These are phyloP conservation scores for Stropharia rugosoannulata DNA, from an alignment of 768 basidiomycete species.

Conservation along the genomic window DNA sequence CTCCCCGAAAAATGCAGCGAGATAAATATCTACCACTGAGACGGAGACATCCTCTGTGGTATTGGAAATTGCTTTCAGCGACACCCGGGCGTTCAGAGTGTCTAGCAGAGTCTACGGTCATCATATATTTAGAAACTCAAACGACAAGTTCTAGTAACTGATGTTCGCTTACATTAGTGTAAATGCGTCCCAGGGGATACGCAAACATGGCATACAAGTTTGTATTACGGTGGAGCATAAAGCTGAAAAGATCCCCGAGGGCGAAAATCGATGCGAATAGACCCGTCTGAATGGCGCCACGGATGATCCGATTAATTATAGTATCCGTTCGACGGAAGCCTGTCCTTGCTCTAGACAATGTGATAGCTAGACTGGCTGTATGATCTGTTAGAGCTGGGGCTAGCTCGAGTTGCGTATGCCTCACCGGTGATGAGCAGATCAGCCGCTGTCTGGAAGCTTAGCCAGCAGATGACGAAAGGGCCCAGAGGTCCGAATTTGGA, in stretches of 20 bases:
- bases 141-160: constrained; percentile 16
- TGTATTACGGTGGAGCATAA: constrained; percentile 34
- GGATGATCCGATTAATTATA: constrained; percentile 51
- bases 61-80: constrained; percentile 29
- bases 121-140: background rate
- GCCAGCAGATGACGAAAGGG: constrained; percentile 45
- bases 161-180: constrained; percentile 41
- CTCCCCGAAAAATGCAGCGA: background rate
- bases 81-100: constrained; percentile 38
- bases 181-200: constrained; percentile 38
- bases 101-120: constrained; percentile 39
- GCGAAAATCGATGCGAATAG: constrained; percentile 52
- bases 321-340: constrained; percentile 53
- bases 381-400: background rate
- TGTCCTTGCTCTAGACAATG: constrained; percentile 42
- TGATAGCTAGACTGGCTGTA: constrained; percentile 22
- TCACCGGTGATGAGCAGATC: constrained; percentile 47
- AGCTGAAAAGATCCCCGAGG: constrained; percentile 45
- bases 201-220: constrained; percentile 35
- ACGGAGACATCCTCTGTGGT: constrained; percentile 30
- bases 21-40: constrained; percentile 15
- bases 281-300: constrained; percentile 55
- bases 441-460: constrained; percentile 41
- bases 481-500: constrained; percentile 39
- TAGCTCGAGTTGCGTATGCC: constrained; percentile 4